Percentiles rank a stretch among this genome's conserved stretches.
phyloP scores from a whole-genome alignment of 1,284 basidiomycete species.

The Ceraceosorus guamensis region DNA sequence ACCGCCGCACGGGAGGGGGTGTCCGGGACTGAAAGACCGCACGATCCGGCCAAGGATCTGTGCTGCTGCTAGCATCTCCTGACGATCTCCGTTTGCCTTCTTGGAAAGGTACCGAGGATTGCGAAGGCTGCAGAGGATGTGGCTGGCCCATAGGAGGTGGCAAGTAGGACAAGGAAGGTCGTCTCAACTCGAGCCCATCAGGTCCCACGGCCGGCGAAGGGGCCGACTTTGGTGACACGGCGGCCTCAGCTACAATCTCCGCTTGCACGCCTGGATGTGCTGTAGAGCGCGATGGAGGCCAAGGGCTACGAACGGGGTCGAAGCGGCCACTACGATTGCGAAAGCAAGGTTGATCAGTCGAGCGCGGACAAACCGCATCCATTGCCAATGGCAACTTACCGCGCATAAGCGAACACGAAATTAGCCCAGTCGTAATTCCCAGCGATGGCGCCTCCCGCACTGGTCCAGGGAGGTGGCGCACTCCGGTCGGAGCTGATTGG shows the following conservation, averaged over 20 bases:
- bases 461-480: background rate
- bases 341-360: background rate
- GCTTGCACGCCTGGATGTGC: conserved; percentile 1
- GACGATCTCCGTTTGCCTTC: background rate
- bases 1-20: too few species aligned
- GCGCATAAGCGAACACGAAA: conserved; percentile 38
- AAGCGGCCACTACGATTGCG: background rate
- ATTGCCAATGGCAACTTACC: conserved; percentile 1
- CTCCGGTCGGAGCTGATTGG: background rate
- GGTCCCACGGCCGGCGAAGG: background rate
- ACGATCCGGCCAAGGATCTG: background rate
- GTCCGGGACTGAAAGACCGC: too few species aligned
- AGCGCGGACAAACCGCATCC: background rate
- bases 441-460: background rate
- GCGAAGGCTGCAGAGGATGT: too few species aligned
- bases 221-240: background rate
- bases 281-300: background rate
- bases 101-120: background rate
- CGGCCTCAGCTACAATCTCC: background rate
- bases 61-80: background rate
- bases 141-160: too few species aligned
- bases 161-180: background rate
- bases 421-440: conserved; percentile 40
- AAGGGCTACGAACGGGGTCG: background rate
- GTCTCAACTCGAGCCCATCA: background rate